Evolutionary conservation across 805 yeast genomes (phyloP).

Genomic region (Wickerhamomyces bisporus): DNA sequence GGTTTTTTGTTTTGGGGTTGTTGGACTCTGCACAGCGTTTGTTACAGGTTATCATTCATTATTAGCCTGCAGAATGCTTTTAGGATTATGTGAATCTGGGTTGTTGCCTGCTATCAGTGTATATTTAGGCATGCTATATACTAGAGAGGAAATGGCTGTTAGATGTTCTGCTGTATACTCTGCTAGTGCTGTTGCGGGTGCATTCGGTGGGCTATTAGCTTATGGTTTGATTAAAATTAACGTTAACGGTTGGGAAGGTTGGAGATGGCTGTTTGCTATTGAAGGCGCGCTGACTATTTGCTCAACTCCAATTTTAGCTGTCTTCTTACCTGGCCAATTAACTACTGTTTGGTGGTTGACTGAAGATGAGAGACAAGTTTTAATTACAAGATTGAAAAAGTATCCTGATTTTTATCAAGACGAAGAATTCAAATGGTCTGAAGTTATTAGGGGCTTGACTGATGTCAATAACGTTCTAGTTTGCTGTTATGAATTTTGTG

Average conservation of each 20-base stretch:
- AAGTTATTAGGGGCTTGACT: slow-evolving; percentile 30
- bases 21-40: slow-evolving; percentile 39
- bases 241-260: slow-evolving; percentile 37
- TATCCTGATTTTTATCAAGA: slow-evolving; percentile 33
- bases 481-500: slow-evolving; percentile 39
- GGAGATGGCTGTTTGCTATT: slow-evolving; percentile 47
- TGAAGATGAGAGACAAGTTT: slow-evolving; percentile 33
- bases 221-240: slow-evolving; percentile 39
- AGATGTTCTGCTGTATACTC: slow-evolving; percentile 29
- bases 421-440: slow-evolving; percentile 31
- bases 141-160: slow-evolving; percentile 42
- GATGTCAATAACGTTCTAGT: slow-evolving; percentile 34
- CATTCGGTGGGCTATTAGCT: slow-evolving; percentile 52
- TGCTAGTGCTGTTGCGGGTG: slow-evolving; percentile 34
- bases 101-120: slow-evolving; percentile 45
- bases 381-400: slow-evolving; percentile 30
- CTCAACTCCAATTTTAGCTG: slow-evolving; percentile 29
- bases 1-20: slow-evolving; percentile 33
- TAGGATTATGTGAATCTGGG: slow-evolving; percentile 50
- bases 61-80: slow-evolving; percentile 40
- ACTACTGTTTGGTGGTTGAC: slow-evolving; percentile 35
- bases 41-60: slow-evolving; percentile 37
- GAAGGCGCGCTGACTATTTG: slow-evolving; percentile 43
- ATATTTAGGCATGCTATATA: slow-evolving; percentile 42
- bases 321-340: slow-evolving; percentile 36